These are phyloP conservation scores for Toxicodendron radicans DNA, from an alignment of 345 rosid species.

Conservation along the genomic window DNA sequence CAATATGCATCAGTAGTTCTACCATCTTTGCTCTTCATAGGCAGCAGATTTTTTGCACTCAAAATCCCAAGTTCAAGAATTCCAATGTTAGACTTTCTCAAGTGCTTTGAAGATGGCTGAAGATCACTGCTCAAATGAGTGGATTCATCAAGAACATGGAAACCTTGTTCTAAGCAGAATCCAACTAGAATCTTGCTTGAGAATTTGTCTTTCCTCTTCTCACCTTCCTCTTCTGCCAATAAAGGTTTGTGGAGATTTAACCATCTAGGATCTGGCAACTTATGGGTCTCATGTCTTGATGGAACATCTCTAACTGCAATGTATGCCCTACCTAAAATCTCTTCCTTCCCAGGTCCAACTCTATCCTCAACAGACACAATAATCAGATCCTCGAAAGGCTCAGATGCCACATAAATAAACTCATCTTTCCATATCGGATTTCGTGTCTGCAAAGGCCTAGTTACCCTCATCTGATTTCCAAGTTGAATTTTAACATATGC, in stretches of 20 bases:
- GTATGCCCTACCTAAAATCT: constrained; percentile 51
- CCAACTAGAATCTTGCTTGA: constrained; percentile 66
- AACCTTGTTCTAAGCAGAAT: constrained; percentile 76
- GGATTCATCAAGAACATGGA: constrained; percentile 88
- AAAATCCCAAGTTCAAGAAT: constrained; percentile 80
- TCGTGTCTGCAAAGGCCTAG: constrained; percentile 47
- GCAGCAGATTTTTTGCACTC: constrained; percentile 63
- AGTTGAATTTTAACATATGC: constrained; percentile 52
- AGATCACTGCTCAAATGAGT: constrained; percentile 86
- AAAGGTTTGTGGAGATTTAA: constrained; percentile 55
- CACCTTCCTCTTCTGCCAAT: constrained; percentile 41
- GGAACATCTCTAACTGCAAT: constrained; percentile 50
- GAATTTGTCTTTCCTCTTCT: constrained; percentile 71
- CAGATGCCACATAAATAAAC: constrained; percentile 82
- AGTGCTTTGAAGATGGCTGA: constrained; percentile 74
- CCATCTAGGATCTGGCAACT: constrained; percentile 69
- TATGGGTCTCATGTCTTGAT: constrained; percentile 48
- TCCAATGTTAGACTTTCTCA: constrained; percentile 71
- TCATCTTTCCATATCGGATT: constrained; percentile 81
- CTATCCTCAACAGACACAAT: constrained; percentile 64
- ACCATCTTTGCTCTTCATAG: constrained; percentile 84
- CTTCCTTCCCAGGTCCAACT: constrained; percentile 73
- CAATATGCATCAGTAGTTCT: constrained; percentile 75
- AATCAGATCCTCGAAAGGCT: constrained; percentile 76
- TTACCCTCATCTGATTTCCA: constrained; percentile 58